phyloP scores from a whole-genome alignment of 2,329 filamentous ascomycete species.

The Phaeosphaeriaceae sp. region DNA sequence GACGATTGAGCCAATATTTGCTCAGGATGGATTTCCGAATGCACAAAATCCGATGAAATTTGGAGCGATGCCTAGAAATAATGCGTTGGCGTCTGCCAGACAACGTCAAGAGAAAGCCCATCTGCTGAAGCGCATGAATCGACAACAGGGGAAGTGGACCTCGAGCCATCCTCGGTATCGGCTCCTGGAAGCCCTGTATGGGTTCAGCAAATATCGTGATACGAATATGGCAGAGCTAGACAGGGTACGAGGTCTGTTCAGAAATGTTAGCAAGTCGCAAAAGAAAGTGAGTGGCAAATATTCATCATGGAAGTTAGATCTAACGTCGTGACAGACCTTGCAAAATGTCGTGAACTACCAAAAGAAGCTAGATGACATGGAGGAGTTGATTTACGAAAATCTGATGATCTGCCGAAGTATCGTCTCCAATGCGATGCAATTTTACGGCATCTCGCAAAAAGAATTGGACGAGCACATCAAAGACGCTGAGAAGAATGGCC shows the following conservation, averaged over 20 bases:
- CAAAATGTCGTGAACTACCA: constrained; percentile 27
- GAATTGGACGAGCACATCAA: constrained; percentile 57
- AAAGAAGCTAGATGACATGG: constrained; percentile 55
- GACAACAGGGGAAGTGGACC: constrained; percentile 25
- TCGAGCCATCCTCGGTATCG: constrained; percentile 25
- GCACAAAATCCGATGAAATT: constrained; percentile 18
- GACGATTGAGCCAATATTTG: not conserved
- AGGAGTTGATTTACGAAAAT: constrained; percentile 55
- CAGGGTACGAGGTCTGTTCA: constrained; percentile 30
- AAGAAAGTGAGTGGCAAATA: constrained; percentile 22
- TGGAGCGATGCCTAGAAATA: constrained; percentile 12
- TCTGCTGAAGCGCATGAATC: constrained; percentile 25
- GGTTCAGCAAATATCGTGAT: constrained; percentile 25
- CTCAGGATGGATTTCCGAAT: not conserved
- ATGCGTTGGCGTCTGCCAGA: constrained; percentile 8
- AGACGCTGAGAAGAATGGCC: constrained; percentile 45
- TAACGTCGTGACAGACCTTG: constrained; percentile 16
- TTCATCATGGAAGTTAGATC: not conserved
- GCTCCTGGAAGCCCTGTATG: constrained; percentile 28
- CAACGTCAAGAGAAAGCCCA: constrained; percentile 28
- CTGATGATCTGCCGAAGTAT: constrained; percentile 57
- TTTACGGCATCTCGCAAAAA: constrained; percentile 53
- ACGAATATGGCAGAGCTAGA: constrained; percentile 28
- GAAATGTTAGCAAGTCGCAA: constrained; percentile 30
- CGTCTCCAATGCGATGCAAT: constrained; percentile 53